Conservation (phyloP, 139 green algal species). For the Tetraselmis chui region DNA sequence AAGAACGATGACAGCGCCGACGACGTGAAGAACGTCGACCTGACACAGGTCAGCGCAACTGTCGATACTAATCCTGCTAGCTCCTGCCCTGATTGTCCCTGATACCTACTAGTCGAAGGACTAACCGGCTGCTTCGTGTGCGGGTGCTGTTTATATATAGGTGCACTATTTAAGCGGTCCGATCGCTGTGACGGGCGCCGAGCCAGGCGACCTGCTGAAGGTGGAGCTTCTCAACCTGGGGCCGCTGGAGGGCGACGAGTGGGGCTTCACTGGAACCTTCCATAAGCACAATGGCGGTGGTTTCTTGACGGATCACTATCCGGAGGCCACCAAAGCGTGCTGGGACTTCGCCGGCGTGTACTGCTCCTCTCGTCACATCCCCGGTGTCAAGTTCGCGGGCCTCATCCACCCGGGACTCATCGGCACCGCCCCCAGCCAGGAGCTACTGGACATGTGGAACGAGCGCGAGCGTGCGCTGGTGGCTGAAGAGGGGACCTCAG, state of each 20-base stretch:
- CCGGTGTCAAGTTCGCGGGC: conserved; percentile 33
- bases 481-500: conserved; percentile 18
- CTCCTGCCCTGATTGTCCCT: too few relatives aligned
- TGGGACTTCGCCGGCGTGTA: conserved; percentile 74
- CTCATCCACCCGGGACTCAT: conserved; percentile 41
- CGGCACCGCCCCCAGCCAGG: conserved; percentile 56
- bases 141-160: too few relatives aligned
- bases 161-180: conserved; percentile 64
- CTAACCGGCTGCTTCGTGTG: too few relatives aligned
- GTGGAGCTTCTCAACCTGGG: conserved; percentile 70
- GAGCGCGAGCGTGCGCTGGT: conserved; percentile 47
- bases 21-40: conserved; percentile 60
- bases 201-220: conserved; percentile 59
- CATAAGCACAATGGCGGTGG: conserved; percentile 68
- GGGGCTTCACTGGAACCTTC: conserved; percentile 71
- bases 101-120: too few relatives aligned
- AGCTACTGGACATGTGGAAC: conserved; percentile 76
- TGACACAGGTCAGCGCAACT: conserved; percentile 34
- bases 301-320: conserved; percentile 73
- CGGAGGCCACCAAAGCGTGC: conserved; percentile 56
- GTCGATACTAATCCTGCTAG: too few relatives aligned
- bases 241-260: conserved; percentile 52
- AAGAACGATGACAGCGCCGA: conserved; percentile 61
- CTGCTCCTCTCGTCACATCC: conserved; percentile 54
- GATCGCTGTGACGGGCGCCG: conserved; percentile 32